Evolutionary conservation across 768 basidiomycete genomes (phyloP).

Genomic region (Candolleomyces eurysporus): DNA sequence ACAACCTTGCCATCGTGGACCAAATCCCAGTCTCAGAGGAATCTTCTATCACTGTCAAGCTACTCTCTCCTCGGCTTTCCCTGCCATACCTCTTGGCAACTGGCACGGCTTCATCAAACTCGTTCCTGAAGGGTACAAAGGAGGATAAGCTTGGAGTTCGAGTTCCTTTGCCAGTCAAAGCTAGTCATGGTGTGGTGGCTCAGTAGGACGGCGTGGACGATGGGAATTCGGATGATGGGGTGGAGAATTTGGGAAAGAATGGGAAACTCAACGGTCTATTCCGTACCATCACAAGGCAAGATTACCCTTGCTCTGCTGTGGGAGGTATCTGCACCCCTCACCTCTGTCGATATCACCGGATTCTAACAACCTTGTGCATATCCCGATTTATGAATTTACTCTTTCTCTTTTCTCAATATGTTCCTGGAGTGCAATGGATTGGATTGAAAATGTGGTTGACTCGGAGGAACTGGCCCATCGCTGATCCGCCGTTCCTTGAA

Average conservation of each 20-base stretch:
- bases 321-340: conserved; percentile 32
- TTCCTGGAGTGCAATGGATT: no score
- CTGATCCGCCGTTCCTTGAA: no score
- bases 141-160: conserved; percentile 9
- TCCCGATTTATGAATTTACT: no score
- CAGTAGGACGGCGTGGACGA: conserved; percentile 41
- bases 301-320: conserved; percentile 35
- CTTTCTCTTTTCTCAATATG: no score
- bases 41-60: conserved; percentile 37
- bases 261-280: conserved; percentile 31
- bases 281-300: conserved; percentile 27
- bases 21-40: conserved; percentile 38
- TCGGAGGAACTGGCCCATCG: no score
- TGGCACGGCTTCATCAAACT: background rate
- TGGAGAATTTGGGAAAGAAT: conserved; percentile 25
- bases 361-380: conserved; percentile 6
- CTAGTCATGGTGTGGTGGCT: conserved; percentile 26
- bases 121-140: background rate
- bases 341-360: conserved; percentile 17
- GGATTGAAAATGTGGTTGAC: no score
- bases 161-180: conserved; percentile 20
- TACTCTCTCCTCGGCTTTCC: conserved; percentile 29
- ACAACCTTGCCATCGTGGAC: conserved; percentile 36
- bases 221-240: conserved; percentile 19
- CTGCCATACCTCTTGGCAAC: conserved; percentile 13